Conservation (phyloP, 768 basidiomycete species). For the Pulveroboletus frians region DNA sequence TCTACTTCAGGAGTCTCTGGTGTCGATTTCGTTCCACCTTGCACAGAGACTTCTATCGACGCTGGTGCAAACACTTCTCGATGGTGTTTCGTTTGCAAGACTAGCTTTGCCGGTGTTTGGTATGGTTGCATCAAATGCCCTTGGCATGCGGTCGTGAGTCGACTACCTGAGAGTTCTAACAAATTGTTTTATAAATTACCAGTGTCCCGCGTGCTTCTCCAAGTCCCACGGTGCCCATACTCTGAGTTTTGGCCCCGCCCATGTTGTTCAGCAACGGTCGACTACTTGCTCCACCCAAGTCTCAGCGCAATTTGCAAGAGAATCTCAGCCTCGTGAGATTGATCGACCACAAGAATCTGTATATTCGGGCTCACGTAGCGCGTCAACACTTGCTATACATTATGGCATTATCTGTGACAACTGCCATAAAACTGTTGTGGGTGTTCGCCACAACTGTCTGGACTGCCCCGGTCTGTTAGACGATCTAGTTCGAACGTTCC, state of each 20-base stretch:
- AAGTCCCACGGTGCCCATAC: slow-evolving; percentile 27
- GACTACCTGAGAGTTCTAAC: not conserved
- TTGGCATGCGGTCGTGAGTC: slow-evolving; percentile 30
- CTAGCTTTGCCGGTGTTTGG: slow-evolving; percentile 21
- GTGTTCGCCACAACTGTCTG: slow-evolving; percentile 74
- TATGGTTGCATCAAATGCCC: slow-evolving; percentile 31
- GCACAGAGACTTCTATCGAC: not conserved
- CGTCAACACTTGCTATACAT: slow-evolving; percentile 38
- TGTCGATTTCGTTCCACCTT: not conserved
- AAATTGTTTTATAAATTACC: slow-evolving; percentile 5
- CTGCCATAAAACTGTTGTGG: slow-evolving; percentile 54
- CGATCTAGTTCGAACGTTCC: not conserved
- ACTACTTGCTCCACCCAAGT: not conserved
- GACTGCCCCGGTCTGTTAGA: slow-evolving; percentile 58
- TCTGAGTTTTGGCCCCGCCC: slow-evolving; percentile 29
- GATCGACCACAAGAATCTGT: not conserved
- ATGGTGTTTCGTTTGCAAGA: slow-evolving; percentile 31
- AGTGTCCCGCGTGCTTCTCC: slow-evolving; percentile 28
- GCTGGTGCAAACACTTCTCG: not conserved
- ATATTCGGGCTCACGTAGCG: not conserved
- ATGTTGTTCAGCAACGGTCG: slow-evolving; percentile 21
- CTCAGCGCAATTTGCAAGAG: not conserved
- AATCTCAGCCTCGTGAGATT: not conserved
- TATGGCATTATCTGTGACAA: slow-evolving; percentile 58
- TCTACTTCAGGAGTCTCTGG: not conserved